Base-by-base conservation (phyloP, 768 basidiomycete genomes). In the Suillus paluster region DNA sequence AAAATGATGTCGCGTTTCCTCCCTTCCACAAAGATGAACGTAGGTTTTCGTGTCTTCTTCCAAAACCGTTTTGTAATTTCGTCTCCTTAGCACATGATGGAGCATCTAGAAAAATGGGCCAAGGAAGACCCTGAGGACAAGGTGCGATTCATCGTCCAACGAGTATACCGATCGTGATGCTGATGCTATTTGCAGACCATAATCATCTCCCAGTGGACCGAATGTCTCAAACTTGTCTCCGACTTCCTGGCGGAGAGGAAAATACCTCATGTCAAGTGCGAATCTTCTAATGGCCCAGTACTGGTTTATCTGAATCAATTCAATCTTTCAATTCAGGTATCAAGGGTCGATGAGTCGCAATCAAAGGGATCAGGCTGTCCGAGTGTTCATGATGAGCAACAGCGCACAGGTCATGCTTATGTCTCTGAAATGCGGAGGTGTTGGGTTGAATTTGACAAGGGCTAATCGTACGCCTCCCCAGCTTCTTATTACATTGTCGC, bases 21-120 rank as follows among this genome's bases (percentile, higher is more conserved):
- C 41, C 87, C 88, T 0, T 89, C 88, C 5, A 89, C 87, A 2
- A 92, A 91, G 80, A 89, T 91, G 88, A 86, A 87, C 78, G 86
- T 86, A 62, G 39, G 78, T 66, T 49, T 4, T 30, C 7, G 6
- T 11, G 10, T 21, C 39, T 48, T 9, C 10, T 21, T 21, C 3
- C 19, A 25, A 15, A 30, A 33, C 27, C 19, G 3, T 36, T n/a
- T 23, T 52, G 5, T 27, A 44, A 33, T 34, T 19, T 15, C 9
- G 25, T 53, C 12, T 38, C 54, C 23, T 10, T 61, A 86, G 84
- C 77, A 74, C 54, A 86, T 86, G 84, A 90, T 90, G 81, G 78
- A 85, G n/a, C 71, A 79, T 12, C 70, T 91, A 6, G 62, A 74
- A 41, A 71, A 78, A 36, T 78, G 83, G 64, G 72, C 79, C n/a